Evolutionary conservation across 1,139 yeast species (phyloP), one percentile per base, ranked within the genome.

Genomic region (Trichomonascaceae sp.): DNA sequence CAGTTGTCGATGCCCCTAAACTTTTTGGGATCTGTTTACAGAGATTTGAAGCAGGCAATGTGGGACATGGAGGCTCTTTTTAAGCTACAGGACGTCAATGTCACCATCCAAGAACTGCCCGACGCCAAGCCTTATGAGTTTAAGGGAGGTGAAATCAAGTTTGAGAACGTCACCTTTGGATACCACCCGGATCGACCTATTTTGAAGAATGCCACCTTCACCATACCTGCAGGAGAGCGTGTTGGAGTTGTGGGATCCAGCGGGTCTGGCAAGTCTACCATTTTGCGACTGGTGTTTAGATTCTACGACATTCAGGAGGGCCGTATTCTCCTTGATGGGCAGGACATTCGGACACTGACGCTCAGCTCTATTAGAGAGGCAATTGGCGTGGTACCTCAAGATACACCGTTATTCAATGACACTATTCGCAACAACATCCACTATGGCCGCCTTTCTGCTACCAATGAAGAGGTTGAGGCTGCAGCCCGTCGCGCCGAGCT

Each of bases 341-440:
- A 82, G 50, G 96, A 92, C 56, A 74, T 92, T 34, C 65, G 76
- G 32, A 71, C 75, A 36, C 75, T 87, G 29, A 76, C 77, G 27
- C 54, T 92, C 33, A 89, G 81, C 35, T 74, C 89, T 5, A 64
- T 92, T 36, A 66, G 98, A 44, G 61, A 57, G 36, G 62, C 72
- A 5, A 72, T 89, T 42, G 98, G 97, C 22, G 92, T 89, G 17
- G 98, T 89, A 2, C 98, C 99, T 1, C 99, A 89, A 56, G 99
- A 89, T 45, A 87, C 97, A 0, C 98, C 98, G 3, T 62, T 89
- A 36, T 89, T 89, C 61, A 92, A 89, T 52, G 96, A 87, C 42
- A 71, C 94, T 1, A 82, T 89, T 33, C 57, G 75, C 52, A 93
- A 87, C 52, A 89, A 89, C 52, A 76, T 89, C 30, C 65, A 92